Percentiles rank a stretch among this genome's conserved stretches.
Conservation (phyloP, 345 rosid species). For the Laguncularia racemosa region DNA sequence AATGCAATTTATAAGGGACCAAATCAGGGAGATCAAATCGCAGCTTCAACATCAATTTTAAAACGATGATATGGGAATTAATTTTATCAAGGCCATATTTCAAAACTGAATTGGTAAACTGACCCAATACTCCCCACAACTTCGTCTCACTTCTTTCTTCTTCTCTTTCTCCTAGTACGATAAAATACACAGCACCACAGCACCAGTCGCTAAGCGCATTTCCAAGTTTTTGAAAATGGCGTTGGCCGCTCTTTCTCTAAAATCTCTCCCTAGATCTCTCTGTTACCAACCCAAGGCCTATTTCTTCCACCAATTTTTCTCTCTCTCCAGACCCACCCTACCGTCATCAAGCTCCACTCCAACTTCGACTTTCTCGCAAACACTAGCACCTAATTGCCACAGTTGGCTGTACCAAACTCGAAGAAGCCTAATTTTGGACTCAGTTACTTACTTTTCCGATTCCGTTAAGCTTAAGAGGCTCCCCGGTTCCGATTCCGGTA, state of each 20-base stretch:
- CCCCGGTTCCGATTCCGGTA: conserved; percentile 65
- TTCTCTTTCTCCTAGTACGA: no score
- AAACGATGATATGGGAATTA: no score
- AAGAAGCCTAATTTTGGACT: conserved; percentile 60
- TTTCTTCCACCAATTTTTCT: conserved; percentile 1
- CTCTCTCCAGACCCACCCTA: not conserved
- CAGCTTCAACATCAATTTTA: no score
- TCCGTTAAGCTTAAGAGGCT: conserved; percentile 55
- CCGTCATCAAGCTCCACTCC: not conserved
- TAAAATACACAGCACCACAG: no score
- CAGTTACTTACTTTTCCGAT: conserved; percentile 41
- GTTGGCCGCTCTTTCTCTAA: conserved; percentile 2
- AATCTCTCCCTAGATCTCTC: conserved; percentile 21
- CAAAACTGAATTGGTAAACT: no score
- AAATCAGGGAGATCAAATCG: no score
- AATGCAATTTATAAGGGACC: no score
- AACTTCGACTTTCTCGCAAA: not conserved
- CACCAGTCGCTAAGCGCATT: no score
- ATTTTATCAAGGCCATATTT: no score
- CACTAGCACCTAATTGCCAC: not conserved
- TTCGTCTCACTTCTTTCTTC: no score
- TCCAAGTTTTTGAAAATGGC: not conserved
- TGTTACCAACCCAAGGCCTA: conserved; percentile 11
- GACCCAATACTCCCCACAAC: no score
- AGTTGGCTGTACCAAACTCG: conserved; percentile 29